Evolutionary conservation across 148 eudicot genomes (phyloP).

Genomic region (Diospyros kaki): DNA sequence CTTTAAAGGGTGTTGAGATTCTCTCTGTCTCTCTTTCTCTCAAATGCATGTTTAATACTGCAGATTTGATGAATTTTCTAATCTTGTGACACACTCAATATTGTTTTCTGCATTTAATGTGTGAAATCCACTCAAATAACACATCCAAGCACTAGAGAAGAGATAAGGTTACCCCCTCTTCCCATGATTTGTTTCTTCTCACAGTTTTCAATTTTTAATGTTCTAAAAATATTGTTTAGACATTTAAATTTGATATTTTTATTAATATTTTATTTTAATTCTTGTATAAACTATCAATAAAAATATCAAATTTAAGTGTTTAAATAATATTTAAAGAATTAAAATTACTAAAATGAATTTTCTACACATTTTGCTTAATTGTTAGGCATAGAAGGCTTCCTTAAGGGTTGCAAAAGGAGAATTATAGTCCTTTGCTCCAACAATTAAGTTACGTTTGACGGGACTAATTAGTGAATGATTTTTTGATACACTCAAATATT

Average conservation of each 20-base stretch:
- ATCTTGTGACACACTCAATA: not conserved
- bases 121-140: not conserved
- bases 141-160: not conserved
- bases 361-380: slow-evolving; percentile 20
- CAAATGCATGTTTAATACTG: slow-evolving; percentile 4
- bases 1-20: slow-evolving; percentile 9
- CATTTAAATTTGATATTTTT: no score
- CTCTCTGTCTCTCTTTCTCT: not conserved
- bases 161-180: not conserved
- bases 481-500: no score
- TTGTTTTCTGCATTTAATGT: not conserved
- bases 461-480: no score
- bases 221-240: not conserved
- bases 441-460: no score
- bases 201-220: slow-evolving; percentile 1
- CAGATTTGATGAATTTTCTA: slow-evolving; percentile 16
- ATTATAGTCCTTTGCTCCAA: no score
- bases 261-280: no score
- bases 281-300: no score
- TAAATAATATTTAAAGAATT: not conserved
- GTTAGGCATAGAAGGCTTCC: slow-evolving; percentile 2
- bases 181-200: slow-evolving; percentile 8
- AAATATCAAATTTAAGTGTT: no score
- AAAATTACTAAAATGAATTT: slow-evolving; percentile 13
- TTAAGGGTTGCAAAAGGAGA: slow-evolving; percentile 1